A percentile compares a stretch with the other conserved stretches of the same genome.
These are phyloP conservation scores for Wickerhamiella parazyma DNA, from an alignment of 805 yeast genomes.

Conservation along the genomic window DNA sequence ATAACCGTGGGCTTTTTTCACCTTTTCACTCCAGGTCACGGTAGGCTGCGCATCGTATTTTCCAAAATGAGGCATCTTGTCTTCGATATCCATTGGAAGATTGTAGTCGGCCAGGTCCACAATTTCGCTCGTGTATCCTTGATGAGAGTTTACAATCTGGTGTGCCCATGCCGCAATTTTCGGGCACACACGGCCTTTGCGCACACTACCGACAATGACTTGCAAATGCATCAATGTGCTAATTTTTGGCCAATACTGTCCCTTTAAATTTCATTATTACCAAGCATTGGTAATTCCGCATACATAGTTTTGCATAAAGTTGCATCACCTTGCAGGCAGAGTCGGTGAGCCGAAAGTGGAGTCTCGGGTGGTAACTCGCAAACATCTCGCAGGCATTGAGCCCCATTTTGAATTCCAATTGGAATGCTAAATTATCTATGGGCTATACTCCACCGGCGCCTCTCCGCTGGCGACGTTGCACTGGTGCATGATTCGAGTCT, in stretches of 20 bases:
- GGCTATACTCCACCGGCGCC: slow-evolving; percentile 36
- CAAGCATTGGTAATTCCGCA: too few species aligned
- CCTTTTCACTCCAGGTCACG: slow-evolving; percentile 22
- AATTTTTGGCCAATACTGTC: too few species aligned
- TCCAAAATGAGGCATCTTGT: slow-evolving; percentile 20
- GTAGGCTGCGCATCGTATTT: slow-evolving; percentile 17
- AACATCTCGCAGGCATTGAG: too few species aligned
- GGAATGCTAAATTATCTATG: too few species aligned
- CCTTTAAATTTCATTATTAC: too few species aligned
- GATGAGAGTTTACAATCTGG: slow-evolving; percentile 1
- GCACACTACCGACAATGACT: slow-evolving; percentile 12
- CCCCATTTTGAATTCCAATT: too few species aligned
- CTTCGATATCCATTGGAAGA: slow-evolving; percentile 26
- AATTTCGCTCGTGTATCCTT: slow-evolving; percentile 2
- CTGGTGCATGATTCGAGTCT: slow-evolving; percentile 81
- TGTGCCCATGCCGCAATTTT: slow-evolving; percentile 10
- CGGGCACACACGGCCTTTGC: slow-evolving; percentile 10
- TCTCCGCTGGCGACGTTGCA: slow-evolving; percentile 77
- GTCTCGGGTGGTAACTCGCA: too few species aligned
- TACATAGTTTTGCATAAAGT: too few species aligned
- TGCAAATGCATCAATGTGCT: slow-evolving; percentile 1
- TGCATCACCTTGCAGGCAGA: too few species aligned
- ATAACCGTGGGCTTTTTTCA: slow-evolving; percentile 21
- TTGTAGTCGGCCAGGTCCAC: slow-evolving; percentile 24
- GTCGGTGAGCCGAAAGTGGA: too few species aligned